Percentiles rank a stretch among this genome's conserved stretches.
Evolutionary conservation across 1,139 yeast genomes (phyloP).

Genomic region (Saccharomycopsis phalli): DNA sequence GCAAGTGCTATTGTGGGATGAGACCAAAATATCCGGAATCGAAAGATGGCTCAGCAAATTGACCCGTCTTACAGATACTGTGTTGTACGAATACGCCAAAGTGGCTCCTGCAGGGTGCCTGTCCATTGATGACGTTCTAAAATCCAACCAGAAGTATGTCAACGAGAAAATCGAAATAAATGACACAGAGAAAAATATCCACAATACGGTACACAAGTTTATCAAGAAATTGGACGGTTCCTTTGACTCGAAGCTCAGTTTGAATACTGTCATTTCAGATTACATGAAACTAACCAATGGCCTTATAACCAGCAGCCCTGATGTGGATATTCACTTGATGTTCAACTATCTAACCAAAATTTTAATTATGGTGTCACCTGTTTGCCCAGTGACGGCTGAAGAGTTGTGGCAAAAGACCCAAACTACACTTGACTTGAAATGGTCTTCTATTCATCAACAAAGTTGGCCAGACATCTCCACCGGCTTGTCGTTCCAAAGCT

Average conservation of each 20-base stretch:
- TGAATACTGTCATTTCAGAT: constrained; percentile 83
- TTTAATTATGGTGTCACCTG: constrained; percentile 55
- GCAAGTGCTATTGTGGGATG: constrained; percentile 86
- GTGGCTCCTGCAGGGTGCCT: constrained; percentile 17
- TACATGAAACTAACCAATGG: constrained; percentile 76
- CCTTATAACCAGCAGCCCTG: constrained; percentile 28
- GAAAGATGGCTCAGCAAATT: constrained; percentile 78
- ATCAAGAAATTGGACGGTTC: constrained; percentile 48
- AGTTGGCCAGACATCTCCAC: constrained; percentile 42
- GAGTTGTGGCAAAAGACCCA: constrained; percentile 65
- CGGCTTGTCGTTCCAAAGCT: constrained; percentile 33
- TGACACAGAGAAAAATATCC: constrained; percentile 43
- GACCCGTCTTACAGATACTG: constrained; percentile 31
- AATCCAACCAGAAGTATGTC: neutral
- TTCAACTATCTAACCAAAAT: constrained; percentile 44
- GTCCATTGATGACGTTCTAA: neutral
- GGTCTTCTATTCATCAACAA: constrained; percentile 42
- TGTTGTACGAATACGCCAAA: constrained; percentile 19
- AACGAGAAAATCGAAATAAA: constrained; percentile 6
- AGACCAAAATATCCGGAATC: constrained; percentile 72
- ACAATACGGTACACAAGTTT: constrained; percentile 48
- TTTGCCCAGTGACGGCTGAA: constrained; percentile 74
- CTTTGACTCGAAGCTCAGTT: constrained; percentile 47
- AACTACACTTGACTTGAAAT: constrained; percentile 21
- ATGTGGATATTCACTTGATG: constrained; percentile 28